phyloP scores from a whole-genome alignment of 2,329 filamentous ascomycete species.

The Colletotrichum sidae region DNA sequence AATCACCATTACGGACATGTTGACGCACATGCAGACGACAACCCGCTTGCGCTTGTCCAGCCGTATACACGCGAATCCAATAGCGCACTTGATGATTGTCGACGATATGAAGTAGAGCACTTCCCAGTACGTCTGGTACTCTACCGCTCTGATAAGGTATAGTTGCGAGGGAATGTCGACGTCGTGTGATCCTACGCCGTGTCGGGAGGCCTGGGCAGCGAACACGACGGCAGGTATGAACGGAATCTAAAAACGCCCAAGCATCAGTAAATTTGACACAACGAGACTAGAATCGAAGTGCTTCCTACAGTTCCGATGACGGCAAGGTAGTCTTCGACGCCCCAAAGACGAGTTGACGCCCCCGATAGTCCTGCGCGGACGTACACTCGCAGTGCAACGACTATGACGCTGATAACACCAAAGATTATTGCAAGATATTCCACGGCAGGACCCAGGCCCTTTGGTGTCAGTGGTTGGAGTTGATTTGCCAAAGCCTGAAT shows the following conservation, averaged over 20 bases:
- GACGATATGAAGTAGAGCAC: constrained; percentile 40
- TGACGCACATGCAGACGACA: constrained; percentile 32
- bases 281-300: not conserved
- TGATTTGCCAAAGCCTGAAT: constrained; percentile 13
- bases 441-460: constrained; percentile 11
- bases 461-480: constrained; percentile 8
- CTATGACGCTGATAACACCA: constrained; percentile 7
- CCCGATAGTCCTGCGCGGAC: constrained; percentile 26
- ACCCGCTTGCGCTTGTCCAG: constrained; percentile 32
- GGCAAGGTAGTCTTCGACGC: constrained; percentile 1
- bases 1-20: constrained; percentile 36
- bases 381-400: constrained; percentile 6
- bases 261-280: too few relatives aligned
- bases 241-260: not conserved
- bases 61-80: constrained; percentile 40
- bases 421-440: constrained; percentile 16
- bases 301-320: constrained; percentile 3
- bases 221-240: constrained; percentile 26
- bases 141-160: constrained; percentile 18
- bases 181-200: constrained; percentile 20
- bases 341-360: constrained; percentile 17
- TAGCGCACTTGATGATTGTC: constrained; percentile 39
- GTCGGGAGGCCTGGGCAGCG: constrained; percentile 9
- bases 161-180: constrained; percentile 10
- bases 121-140: constrained; percentile 25